Conservation (phyloP, 2,329 filamentous ascomycete genomes). For the Lecanosticta acicola region DNA sequence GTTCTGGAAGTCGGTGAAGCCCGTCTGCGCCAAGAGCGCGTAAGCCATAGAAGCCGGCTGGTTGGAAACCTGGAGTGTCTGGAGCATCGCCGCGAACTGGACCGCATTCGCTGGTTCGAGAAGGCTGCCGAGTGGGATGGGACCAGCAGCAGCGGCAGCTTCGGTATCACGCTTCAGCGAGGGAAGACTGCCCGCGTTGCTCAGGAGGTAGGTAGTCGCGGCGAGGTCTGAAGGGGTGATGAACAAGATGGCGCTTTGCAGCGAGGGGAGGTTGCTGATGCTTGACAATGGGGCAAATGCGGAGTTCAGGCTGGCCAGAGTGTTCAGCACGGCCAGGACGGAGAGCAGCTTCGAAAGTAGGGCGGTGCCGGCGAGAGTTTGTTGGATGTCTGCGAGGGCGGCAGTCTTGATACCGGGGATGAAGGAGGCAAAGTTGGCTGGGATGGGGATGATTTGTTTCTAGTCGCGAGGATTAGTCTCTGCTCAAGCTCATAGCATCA, state of each 20-base stretch:
- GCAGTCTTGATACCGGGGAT: conserved; percentile 6
- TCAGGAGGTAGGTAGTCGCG: conserved; percentile 7
- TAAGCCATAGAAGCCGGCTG: conserved; percentile 6
- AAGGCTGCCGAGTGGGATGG: conserved; percentile 5
- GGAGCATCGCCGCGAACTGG: conserved; percentile 2
- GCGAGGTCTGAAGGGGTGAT: conserved; percentile 13
- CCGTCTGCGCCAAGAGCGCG: conserved; percentile 9
- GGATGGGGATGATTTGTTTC: conserved; percentile 11
- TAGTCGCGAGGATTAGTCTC: conserved; percentile 1
- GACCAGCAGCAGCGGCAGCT: not conserved
- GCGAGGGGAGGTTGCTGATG: conserved; percentile 11
- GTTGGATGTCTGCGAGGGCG: conserved; percentile 5
- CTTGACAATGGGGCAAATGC: conserved; percentile 9
- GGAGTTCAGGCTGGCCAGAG: conserved; percentile 11
- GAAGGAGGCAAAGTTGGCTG: conserved; percentile 6
- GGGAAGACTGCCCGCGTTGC: not conserved
- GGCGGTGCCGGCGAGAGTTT: conserved; percentile 6
- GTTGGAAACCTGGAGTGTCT: conserved; percentile 3
- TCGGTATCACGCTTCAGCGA: not conserved
- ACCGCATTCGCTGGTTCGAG: conserved; percentile 10
- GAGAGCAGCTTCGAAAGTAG: conserved; percentile 9
- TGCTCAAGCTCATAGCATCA: not conserved
- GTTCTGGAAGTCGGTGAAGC: conserved; percentile 4
- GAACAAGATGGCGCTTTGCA: conserved; percentile 8
- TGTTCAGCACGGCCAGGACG: conserved; percentile 12